Evolutionary conservation across 2,329 filamentous ascomycete genomes (phyloP), one percentile per base, ranked within the genome.

Genomic region (Fusarium lateritium): DNA sequence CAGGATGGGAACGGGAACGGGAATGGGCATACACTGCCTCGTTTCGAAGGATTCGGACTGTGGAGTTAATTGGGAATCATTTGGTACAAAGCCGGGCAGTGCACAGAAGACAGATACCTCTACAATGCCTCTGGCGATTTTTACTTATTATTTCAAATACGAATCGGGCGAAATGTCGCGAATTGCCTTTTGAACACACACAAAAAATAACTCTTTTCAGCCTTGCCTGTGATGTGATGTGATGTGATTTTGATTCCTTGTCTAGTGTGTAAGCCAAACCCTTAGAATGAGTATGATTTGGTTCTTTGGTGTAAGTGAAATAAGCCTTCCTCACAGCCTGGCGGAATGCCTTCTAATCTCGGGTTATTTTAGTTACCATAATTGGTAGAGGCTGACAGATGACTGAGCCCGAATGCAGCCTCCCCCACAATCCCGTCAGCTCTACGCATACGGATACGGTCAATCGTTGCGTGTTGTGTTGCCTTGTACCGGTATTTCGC

Each of bases 1-100:
- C 55, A 31, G 62, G 51, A 61, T 39, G 53, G 56, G 28, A 61
- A 28, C 10, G 36, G 43, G 43, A 13, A 13, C 13, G 28, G 28
- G 28, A 67, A 26, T 17, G 46, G 61, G 49, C 39, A 64, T 51
- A 70, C 67, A 73, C 58, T 67, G 71, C 67, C 69, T 67, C 66
- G 50, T 61, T 71, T 69, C 56, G 56, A 69, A 53, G 56, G 69
- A 65, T 43, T 56, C 55, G 34, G 58, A 59, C 52, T 53, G 59
- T 55, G 67, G 67, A 65, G 67, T 70, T 67, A 62, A 51, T 66
- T 54, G 59, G 57, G 69, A 53, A 59, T 57, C 28, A 50, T 55
- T 34, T 51, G 26, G 54, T 54, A 63, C 44, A 60, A 55, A 51
- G 34, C 43, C 45, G 31, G 26, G 50, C 42, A 42, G 31, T 54